These are phyloP conservation scores for Exophiala sp. DNA, from an alignment of 2,329 filamentous ascomycete species.

Conservation along the genomic window DNA sequence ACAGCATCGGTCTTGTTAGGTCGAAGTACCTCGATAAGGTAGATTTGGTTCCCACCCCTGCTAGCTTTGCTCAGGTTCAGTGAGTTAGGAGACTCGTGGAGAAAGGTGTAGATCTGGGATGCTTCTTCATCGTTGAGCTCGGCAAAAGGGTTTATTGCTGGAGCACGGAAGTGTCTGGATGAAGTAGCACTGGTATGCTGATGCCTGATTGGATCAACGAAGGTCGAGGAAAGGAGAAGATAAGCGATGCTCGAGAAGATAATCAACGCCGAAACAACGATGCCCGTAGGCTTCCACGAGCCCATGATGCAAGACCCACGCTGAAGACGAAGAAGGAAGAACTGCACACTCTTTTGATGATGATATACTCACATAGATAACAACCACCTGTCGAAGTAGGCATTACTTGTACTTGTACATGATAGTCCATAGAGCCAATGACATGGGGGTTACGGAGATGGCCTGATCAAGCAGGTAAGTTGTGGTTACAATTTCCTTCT, in stretches of 20 bases:
- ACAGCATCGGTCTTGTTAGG: conserved; percentile 49
- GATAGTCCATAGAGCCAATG: background rate
- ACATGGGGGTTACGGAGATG: background rate
- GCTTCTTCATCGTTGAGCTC: conserved; percentile 16
- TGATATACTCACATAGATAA: too few relatives aligned
- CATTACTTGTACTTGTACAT: background rate
- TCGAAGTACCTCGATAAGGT: conserved; percentile 47
- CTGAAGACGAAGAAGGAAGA: background rate
- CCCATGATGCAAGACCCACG: conserved; percentile 2
- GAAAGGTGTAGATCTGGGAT: conserved; percentile 14
- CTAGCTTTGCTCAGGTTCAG: background rate
- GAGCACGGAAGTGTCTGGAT: conserved; percentile 14
- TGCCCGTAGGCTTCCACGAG: conserved; percentile 6
- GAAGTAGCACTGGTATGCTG: background rate
- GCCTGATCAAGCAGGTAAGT: background rate
- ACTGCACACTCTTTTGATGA: background rate
- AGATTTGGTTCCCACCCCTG: conserved; percentile 44
- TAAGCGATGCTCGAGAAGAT: conserved; percentile 18
- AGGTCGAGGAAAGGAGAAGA: conserved; percentile 6
- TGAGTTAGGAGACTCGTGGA: conserved; percentile 6
- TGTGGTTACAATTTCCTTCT: background rate
- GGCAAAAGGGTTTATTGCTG: conserved; percentile 16
- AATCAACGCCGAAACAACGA: conserved; percentile 9
- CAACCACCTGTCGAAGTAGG: too few relatives aligned
- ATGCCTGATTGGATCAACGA: background rate